Evolutionary conservation across 768 basidiomycete species (phyloP), one percentile per base, ranked within the genome.

Genomic region (Lactarius psammicola): DNA sequence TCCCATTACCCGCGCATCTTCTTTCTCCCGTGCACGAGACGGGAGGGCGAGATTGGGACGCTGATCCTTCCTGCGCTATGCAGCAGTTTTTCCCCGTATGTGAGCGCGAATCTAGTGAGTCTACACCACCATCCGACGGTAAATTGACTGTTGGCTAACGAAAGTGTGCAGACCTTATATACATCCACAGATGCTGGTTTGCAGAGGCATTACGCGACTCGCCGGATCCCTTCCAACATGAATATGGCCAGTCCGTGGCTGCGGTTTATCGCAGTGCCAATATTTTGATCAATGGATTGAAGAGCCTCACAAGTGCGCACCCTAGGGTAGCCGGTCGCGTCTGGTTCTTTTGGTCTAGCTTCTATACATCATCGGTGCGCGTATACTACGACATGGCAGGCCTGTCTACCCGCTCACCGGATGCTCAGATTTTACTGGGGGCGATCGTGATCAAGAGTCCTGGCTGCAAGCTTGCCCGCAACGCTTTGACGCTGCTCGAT

Each of bases 321-420:
- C 78, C 78, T 13, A 68, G 60, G 13, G 71, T 75, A 3, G 72
- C 76, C 8, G 71, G 76, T 30, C 69, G 73, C 44, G 71, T 75
- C 10, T 84, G 83, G 81, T 82, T 78, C 69, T 83, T 84, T 71
- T 85, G 84, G 84, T 80, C 82, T 0, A 75, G 75, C 1, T 71
- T 81, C 54, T 84, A 81, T 65, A 80, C 82, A 3, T 76, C 84
- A 20, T 82, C 82, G 62, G 84, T 84, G 69, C 57, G 80, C 17
- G 56, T 53, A 46, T 6, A 60, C 11, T 6, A 60, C 11, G 44
- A 55, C 36, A 28, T 38, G 26, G 4, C 30, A 17, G 20, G 55
- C n/a, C 33, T 15, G 26, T 23, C 7, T 8, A 8, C 38, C 8
- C 17, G 28, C 34, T 61, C 11, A 56, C n/a, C 20, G 15, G 33